Base-by-base conservation (phyloP, 169 alveolate species). In the Plasmodium fragile region DNA sequence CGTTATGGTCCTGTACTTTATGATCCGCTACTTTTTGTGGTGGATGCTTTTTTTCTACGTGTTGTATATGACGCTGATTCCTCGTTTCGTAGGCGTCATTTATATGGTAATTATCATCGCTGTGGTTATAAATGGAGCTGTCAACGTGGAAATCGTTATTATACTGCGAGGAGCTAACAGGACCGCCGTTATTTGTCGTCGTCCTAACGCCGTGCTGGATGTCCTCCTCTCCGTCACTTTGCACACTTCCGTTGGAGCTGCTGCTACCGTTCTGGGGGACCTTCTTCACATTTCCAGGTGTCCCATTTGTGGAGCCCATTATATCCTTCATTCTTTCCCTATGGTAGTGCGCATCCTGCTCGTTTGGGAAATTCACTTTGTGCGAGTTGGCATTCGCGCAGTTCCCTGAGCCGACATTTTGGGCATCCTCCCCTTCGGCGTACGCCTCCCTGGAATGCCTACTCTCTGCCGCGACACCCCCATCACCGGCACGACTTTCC, bases 281-380 rank as follows among this genome's bases (percentile, higher is more conserved):
- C 36, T 65, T 65, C 28, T 65, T 65, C 75, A 25, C 41, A 28
- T 65, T 65, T 7, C 41, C 36, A 65, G 30, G 36, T 0, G 30
- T 25, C 3, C 41, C 36, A 65, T 11, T 65, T 22, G 41, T 6
- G 36, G 36, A 22, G 34, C 75, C 36, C n/a, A 28, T 28, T 4
- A 65, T 25, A 65, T 65, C 75, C 36, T 65, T 65, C 75, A 65
- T 65, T 25, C 75, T 65, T 8, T n/a, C 75, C 75, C 75, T 65
- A 10, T 16, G 75, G 75, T 65, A 65, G 75, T 65, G 25, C 75
- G 0, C 75, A 28, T 65, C 75, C 75, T 65, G n/a, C 36, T 65
- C 75, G 32, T 65, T 65, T 5, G 75, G 69, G 79, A 73, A 77
- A 45, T 85, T 36, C 36, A 77, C 18, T 49, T 85, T 85, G 10